Base-by-base conservation (phyloP, 495 filamentous ascomycete genomes). In the Margaritispora aquatica region DNA sequence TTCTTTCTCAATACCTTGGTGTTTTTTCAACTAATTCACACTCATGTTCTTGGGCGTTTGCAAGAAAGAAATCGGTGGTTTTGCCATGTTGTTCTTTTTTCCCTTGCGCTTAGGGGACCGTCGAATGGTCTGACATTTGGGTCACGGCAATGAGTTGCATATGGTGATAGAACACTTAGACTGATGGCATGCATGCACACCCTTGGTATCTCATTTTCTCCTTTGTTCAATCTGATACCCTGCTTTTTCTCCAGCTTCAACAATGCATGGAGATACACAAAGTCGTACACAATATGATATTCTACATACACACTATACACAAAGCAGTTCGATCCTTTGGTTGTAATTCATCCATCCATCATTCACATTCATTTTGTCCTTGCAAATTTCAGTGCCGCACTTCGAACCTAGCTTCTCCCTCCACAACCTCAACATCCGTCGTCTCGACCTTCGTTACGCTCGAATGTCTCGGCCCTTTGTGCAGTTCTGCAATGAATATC, bases 371-470 rank as follows among this genome's bases (percentile, higher is more conserved):
- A n/a, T n/a, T n/a, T n/a, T n/a, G n/a, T n/a, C n/a, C n/a, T n/a
- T n/a, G 44, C 3, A 54, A 1, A 20, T 19, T 22, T 59, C 29
- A 60, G 36, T 20, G 34, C 38, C 41, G 53, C 19, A 87, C 77
- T 53, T 73, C 71, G 66, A 95, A 96, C 1, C 72, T 76, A 10
- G 58, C 71, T 66, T 95, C 90, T 1, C 77, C 84, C 3, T 87
- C 80, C 22, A 83, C 74, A 1, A 77, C 62, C 0, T 82, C 80
- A 20, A 89, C 75, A 0, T 85, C 77, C 55, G 80, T 79, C 66
- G 85, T 85, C 69, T 94, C 86, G 27, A 95, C 67, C 65, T 82
- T 85, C 20, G 84, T 80, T 0, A 96, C 91, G 22, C 84, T 76
- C 15, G 90, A 83, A 17, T 78, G 71, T 0, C 66, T 63, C 0